Percentiles rank a stretch among this genome's conserved stretches.
These are phyloP conservation scores for Prototheca cutis DNA, from an alignment of 163 green algal genomes.

Conservation along the genomic window DNA sequence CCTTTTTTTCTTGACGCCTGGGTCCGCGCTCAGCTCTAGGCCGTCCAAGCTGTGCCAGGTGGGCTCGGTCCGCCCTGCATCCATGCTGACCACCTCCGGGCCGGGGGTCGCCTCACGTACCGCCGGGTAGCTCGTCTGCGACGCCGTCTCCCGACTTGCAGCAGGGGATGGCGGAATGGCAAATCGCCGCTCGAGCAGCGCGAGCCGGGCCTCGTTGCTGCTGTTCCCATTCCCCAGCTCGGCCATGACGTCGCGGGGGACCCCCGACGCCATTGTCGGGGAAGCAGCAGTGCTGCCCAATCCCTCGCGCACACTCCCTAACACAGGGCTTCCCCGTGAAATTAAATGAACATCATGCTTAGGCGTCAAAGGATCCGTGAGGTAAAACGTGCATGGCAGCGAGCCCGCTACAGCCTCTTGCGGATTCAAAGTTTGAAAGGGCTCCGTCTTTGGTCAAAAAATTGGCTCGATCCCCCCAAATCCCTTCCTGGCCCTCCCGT, in stretches of 20 bases:
- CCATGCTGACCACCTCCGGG: not conserved
- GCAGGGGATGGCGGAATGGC: slow-evolving; percentile 17
- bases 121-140: not conserved
- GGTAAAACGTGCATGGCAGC: too few relatives aligned
- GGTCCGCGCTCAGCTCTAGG: slow-evolving; percentile 5
- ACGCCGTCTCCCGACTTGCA: not conserved
- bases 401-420: too few relatives aligned
- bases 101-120: not conserved
- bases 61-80: not conserved
- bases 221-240: slow-evolving; percentile 6
- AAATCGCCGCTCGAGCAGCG: slow-evolving; percentile 21
- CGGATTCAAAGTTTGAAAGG: too few relatives aligned
- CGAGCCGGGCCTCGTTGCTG: slow-evolving; percentile 22
- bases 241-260: slow-evolving; percentile 13
- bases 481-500: too few relatives aligned
- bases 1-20: not conserved
- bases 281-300: too few relatives aligned
- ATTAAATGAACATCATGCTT: too few relatives aligned
- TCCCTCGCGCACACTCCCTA: too few relatives aligned
- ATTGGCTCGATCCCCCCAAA: too few relatives aligned
- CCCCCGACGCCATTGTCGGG: slow-evolving; percentile 1
- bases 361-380: too few relatives aligned
- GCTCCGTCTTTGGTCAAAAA: too few relatives aligned
- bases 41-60: slow-evolving; percentile 11
- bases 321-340: too few relatives aligned